Evolutionary conservation across 2,329 filamentous ascomycete genomes (phyloP).

Genomic region (Neopestalotiopsis rosae): DNA sequence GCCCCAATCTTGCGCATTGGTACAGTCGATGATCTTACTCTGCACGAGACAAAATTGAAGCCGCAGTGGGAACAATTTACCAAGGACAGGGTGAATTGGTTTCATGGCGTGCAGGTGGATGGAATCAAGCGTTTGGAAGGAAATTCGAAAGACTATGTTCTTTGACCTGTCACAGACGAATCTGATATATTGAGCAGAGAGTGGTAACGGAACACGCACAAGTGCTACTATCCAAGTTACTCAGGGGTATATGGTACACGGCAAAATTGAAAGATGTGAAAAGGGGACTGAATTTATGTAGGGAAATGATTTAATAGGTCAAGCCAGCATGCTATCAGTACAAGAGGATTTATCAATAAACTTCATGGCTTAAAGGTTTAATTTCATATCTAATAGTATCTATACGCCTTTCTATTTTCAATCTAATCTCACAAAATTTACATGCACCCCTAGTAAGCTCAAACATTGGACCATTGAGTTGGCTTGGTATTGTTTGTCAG

Average conservation of each 20-base stretch:
- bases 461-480: background rate
- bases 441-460: background rate
- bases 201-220: too few relatives aligned
- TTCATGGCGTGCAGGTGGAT: slow-evolving; percentile 10
- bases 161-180: background rate
- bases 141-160: slow-evolving; percentile 2
- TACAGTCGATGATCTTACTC: slow-evolving; percentile 64
- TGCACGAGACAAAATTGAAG: slow-evolving; percentile 62
- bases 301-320: too few relatives aligned
- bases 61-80: slow-evolving; percentile 51
- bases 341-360: too few relatives aligned
- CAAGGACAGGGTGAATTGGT: slow-evolving; percentile 11
- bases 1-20: slow-evolving; percentile 59
- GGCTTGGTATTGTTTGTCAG: background rate
- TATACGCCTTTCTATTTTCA: too few relatives aligned
- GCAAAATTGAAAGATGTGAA: too few relatives aligned
- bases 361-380: too few relatives aligned
- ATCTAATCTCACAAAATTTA: background rate
- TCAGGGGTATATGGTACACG: too few relatives aligned
- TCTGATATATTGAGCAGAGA: too few relatives aligned
- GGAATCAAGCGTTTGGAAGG: background rate
- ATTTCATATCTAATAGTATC: too few relatives aligned
- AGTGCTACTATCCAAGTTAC: too few relatives aligned
- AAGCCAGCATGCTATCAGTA: too few relatives aligned
- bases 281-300: too few relatives aligned